Evolutionary conservation across 2,329 filamentous ascomycete genomes (phyloP), one percentile per base, ranked within the genome.

Genomic region (Salinomyces thailandicus): DNA sequence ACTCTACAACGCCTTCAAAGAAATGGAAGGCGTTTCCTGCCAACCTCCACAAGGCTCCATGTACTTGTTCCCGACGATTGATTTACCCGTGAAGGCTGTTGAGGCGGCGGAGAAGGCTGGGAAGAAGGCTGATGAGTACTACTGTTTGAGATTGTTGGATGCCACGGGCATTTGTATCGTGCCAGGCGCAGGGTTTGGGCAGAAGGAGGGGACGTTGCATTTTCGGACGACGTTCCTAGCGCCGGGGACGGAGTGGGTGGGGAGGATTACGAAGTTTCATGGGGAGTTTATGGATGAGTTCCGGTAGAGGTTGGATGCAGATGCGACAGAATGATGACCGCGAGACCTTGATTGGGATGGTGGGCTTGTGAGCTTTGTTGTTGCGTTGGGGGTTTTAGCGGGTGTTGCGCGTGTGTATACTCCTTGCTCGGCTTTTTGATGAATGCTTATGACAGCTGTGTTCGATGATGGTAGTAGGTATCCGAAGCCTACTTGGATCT

Each of bases 51-150:
- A 94, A 73, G 91, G 91, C 42, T 81, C 83, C 59, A 98, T 98
- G 91, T 98, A 98, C 68, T 81, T 98, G 54, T 98, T 96, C 76
- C 91, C 91, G 16, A 91, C 85, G 51, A 93, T 98, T 64, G 77
- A 69, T 20, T 69, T 98, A 16, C 76, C 91, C 2, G 51, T 64
- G 16, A 85, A 84, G 64, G 91, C 86, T 27, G 63, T 79, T 44
- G 79, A 80, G 47, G 84, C 83, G 12, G 91, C 91, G 20, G 58
- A 68, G 52, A 58, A 79, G 43, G 83, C 86, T 59, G 77, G 77
- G 52, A 81, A 82, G 55, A 68, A 71, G 9, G 66, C 89, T 1
- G 91, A 98, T 54, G 89, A 96, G 62, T 94, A 93, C 67, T 98
- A 98, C 71, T 86, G 82, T 65, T 74, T 93, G 68, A 74, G 77